Evolutionary conservation across 1,284 basidiomycete genomes (phyloP), one percentile per base, ranked within the genome.

Genomic region (Irpex lacteus): DNA sequence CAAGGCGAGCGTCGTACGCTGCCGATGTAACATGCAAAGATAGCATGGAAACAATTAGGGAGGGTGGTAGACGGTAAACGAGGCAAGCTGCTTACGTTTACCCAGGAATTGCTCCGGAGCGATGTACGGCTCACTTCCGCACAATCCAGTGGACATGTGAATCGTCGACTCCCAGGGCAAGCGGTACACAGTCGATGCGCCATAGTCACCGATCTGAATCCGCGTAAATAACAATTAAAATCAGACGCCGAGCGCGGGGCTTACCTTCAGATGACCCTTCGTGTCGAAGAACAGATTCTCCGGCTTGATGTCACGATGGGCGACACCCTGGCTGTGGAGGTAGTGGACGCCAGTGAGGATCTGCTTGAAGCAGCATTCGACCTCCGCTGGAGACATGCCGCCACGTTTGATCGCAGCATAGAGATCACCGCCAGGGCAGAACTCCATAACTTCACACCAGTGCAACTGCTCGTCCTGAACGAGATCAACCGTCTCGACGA

Each of bases 381-480:
- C 95, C 77, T 98, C 96, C 74, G 87, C 89, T 18, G 94, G 90
- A 15, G 90, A 91, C 95, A 99, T 98, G 69, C 93, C 89, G 73
- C 96, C 97, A 75, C 94, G 95, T 85, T 98, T 98, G 82, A 98
- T 98, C 44, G 96, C 96, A 26, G 95, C 96, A 74, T 98, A 98
- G 40, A 98, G 82, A 78, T 98, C 96, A 4, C 96, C 96, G 60
- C 97, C 97, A 1, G 95, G 94, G 76, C 97, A 98, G 75, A 96
- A 98, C 79, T 99, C 98, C 98, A 99, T 98, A 66, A 99, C 97
- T 78, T 99, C 97, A 75, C 97, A 99, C 97, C 97, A 99, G 73
- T 96, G 91, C 67, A 94, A 90, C 69, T 84, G 89, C 78, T 99
- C 97, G 78, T 99, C 97, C 74, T 99, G 97, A 32, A 99, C 93